Evolutionary conservation across 495 filamentous ascomycete species (phyloP), one percentile per base, ranked within the genome.

Genomic region (Chaetomidium leptoderma): DNA sequence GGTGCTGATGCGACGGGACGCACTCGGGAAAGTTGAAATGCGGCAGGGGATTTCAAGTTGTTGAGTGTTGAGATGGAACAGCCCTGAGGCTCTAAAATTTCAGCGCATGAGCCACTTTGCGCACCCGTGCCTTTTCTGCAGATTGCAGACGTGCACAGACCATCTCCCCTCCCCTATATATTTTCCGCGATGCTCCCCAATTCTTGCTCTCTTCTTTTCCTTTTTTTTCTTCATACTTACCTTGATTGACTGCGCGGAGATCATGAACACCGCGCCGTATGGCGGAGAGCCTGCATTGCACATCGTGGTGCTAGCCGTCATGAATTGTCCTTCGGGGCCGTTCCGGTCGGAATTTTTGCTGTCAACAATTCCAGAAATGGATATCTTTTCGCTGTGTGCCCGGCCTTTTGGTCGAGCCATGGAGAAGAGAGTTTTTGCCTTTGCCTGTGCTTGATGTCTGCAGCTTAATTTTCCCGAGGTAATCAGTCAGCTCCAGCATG

Each of bases 171-270:
- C 0, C 0, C 14, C 36, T 63, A 63, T 52, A 51, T 32, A 63
- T 32, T 10, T n/a, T 40, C n/a, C 7, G 16, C 6, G 10, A 0
- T n/a, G 40, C 40, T 17, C 45, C 57, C 39, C 40, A 14, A 43
- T 42, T 48, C 48, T 60, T 47, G 6, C 58, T 50, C 46, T 60
- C 37, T 60, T 63, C 37, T 59, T 42, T 27, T 60, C n/a, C 21
- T 57, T 63, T 48, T 61, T 61, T 26, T 63, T 61, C 61, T 63
- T 63, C 58, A 63, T 63, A 63, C 61, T 63, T 63, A 63, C 61
- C 61, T 63, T 63, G 58, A 60, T 63, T 57, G 58, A 60, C 47
- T 60, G 53, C 57, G 39, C 44, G 52, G 52, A 53, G 61, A 56
- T 63, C 61, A 63, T 37, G 53, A 60, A 47, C 6, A 40, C 52